Percentiles rank a stretch among this genome's conserved stretches.
Conservation (phyloP, 1,284 basidiomycete species). For the Trichosporon ovoides region DNA sequence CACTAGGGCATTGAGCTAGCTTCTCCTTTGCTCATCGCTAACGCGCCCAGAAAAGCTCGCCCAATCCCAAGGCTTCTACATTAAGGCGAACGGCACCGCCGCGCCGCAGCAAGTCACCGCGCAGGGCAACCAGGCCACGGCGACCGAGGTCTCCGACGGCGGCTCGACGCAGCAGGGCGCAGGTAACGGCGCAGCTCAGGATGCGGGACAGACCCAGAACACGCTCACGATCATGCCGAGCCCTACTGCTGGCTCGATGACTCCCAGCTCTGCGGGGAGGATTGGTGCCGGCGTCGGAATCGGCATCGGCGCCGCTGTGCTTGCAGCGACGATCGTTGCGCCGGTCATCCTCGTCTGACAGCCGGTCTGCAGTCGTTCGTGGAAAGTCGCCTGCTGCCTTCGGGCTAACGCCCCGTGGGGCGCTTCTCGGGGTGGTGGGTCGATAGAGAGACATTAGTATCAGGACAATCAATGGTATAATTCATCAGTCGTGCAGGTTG, state of each 20-base stretch:
- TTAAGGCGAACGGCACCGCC: slow-evolving; percentile 16
- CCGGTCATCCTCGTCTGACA: not conserved
- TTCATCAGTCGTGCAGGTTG: not conserved
- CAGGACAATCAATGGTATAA: not conserved
- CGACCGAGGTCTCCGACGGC: not conserved
- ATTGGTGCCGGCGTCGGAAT: not conserved
- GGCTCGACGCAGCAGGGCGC: not conserved
- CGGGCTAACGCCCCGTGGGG: too few species aligned
- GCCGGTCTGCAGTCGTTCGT: too few species aligned
- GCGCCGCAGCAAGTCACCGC: slow-evolving; percentile 7
- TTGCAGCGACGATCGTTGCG: not conserved
- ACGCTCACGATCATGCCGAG: not conserved
- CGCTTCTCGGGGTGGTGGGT: too few species aligned
- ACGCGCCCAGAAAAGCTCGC: slow-evolving; percentile 90
- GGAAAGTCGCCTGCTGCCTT: too few species aligned
- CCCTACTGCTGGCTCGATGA: not conserved
- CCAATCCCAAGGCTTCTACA: slow-evolving; percentile 17
- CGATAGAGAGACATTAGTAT: too few species aligned
- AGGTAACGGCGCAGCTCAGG: not conserved
- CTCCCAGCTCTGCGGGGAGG: not conserved
- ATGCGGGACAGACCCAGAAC: not conserved
- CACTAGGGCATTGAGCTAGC: too few species aligned
- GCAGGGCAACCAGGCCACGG: not conserved
- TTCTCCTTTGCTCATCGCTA: too few species aligned
- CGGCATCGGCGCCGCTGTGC: not conserved